Conservation (phyloP, 768 basidiomycete species). For the Boletus tomentosulus region DNA sequence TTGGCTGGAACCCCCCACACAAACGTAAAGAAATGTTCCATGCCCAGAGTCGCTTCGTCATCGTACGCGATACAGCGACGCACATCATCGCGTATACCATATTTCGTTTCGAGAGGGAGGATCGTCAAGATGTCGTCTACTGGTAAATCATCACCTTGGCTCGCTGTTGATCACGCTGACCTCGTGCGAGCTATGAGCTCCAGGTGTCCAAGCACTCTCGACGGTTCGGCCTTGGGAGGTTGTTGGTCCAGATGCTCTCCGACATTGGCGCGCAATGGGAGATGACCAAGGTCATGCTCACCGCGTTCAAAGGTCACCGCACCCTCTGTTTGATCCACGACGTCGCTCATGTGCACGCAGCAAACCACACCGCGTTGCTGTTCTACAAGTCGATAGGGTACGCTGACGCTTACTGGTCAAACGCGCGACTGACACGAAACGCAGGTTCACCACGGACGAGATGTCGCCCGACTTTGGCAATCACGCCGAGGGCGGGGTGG, state of each 20-base stretch:
- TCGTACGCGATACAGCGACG: conserved; percentile 33
- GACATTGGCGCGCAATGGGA: conserved; percentile 46
- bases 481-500: conserved; percentile 16
- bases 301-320: conserved; percentile 64
- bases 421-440: conserved; percentile 5
- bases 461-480: conserved; percentile 43
- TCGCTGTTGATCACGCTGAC: background rate
- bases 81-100: conserved; percentile 41
- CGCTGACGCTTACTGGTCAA: conserved; percentile 9
- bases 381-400: conserved; percentile 61
- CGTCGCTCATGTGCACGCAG: conserved; percentile 29
- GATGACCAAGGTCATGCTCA: conserved; percentile 73
- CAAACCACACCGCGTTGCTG: conserved; percentile 38
- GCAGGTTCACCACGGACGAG: conserved; percentile 53
- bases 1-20: conserved; percentile 58
- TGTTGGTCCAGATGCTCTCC: conserved; percentile 46
- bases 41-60: conserved; percentile 53
- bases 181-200: conserved; percentile 62
- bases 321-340: background rate
- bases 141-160: conserved; percentile 45
- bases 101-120: conserved; percentile 75
- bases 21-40: conserved; percentile 64
- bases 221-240: conserved; percentile 56
- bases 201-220: conserved; percentile 49
- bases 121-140: conserved; percentile 57